Conservation (phyloP, 306 rosid species). For the Dalbergia oliveri region DNA sequence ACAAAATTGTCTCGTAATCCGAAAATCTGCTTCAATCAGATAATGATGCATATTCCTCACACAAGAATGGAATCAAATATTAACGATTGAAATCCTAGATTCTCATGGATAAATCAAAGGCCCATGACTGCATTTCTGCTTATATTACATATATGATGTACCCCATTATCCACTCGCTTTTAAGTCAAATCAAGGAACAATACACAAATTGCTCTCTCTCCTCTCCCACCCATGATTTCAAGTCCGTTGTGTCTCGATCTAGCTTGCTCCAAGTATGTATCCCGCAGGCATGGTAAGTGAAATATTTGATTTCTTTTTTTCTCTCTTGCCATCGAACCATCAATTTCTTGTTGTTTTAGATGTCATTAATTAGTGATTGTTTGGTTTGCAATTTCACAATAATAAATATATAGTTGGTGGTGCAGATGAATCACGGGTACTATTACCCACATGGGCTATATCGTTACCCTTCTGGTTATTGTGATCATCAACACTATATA, state of each 20-base stretch:
- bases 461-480: neutral
- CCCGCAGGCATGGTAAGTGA: conserved; percentile 9
- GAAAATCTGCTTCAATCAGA: neutral
- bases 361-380: neutral
- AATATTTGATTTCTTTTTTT: neutral
- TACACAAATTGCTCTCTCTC: no score
- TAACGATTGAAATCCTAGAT: neutral
- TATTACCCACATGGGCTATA: neutral
- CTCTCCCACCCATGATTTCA: no score
- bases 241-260: no score
- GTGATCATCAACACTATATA: neutral
- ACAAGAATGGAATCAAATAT: neutral
- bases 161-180: no score
- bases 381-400: neutral
- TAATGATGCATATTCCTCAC: neutral
- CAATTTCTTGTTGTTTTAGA: neutral
- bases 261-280: no score
- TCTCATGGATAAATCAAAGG: neutral
- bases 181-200: no score
- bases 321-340: neutral
- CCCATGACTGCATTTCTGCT: neutral
- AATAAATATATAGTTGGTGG: neutral
- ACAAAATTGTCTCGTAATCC: neutral
- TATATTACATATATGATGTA: no score
- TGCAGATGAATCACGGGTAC: conserved; percentile 2